Conservation (phyloP, 495 filamentous ascomycete genomes). For the Astrocystis sublimbata region DNA sequence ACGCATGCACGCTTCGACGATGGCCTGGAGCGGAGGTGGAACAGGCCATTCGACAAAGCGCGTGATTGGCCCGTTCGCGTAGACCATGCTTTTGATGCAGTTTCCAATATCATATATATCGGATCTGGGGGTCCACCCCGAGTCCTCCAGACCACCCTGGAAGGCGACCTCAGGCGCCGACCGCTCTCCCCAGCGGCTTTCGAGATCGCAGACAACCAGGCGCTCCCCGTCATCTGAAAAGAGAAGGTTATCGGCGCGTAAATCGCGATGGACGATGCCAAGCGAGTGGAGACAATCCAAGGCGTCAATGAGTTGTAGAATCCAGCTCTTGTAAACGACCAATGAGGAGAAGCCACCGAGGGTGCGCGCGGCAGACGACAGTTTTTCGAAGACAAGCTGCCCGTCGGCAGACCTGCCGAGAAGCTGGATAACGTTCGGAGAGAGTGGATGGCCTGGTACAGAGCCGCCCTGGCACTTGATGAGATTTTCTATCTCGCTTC, state of each 20-base stretch:
- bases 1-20: constrained; percentile 26
- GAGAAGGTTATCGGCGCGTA: neutral
- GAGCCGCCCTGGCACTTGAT: constrained; percentile 30
- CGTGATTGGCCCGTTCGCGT: constrained; percentile 24
- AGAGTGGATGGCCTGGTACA: neutral
- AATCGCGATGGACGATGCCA: neutral
- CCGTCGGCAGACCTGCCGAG: neutral
- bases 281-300: neutral
- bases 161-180: neutral
- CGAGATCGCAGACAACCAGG: neutral
- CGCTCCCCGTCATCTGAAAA: neutral
- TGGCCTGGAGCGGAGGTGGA: constrained; percentile 21
- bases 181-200: neutral
- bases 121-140: constrained; percentile 11
- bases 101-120: constrained; percentile 29
- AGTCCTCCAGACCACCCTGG: neutral
- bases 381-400: neutral
- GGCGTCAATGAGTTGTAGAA: neutral
- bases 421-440: neutral
- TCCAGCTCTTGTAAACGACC: neutral
- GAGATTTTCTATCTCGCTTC: constrained; percentile 33
- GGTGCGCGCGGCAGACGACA: neutral
- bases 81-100: constrained; percentile 24
- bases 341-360: neutral
- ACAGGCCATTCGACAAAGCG: constrained; percentile 23